These are phyloP conservation scores for Fusarium tjaetaba DNA, from an alignment of 2,329 filamentous ascomycete species.

Conservation along the genomic window DNA sequence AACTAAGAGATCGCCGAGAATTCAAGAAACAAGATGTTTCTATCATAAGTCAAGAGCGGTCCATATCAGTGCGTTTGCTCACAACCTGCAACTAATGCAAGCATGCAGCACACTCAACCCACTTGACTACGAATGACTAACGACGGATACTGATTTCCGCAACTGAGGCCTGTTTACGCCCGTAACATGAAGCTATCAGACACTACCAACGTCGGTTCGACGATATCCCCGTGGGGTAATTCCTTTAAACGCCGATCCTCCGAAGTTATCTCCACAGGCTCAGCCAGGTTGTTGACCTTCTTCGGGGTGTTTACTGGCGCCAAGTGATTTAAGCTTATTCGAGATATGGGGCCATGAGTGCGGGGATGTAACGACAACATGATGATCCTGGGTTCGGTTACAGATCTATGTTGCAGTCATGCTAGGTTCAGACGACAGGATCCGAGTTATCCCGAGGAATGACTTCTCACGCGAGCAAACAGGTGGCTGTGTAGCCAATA, in stretches of 20 bases:
- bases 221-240: constrained; percentile 29
- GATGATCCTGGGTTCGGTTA: neutral
- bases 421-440: neutral
- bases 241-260: constrained; percentile 32
- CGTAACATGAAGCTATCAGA: neutral
- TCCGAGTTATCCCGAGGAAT: constrained; percentile 22
- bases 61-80: too few relatives aligned
- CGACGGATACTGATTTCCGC: constrained; percentile 5
- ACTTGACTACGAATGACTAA: neutral
- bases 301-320: constrained; percentile 10
- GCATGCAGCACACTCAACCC: too few relatives aligned
- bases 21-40: too few relatives aligned
- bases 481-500: neutral
- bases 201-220: neutral
- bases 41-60: too few relatives aligned
- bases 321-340: constrained; percentile 24
- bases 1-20: too few relatives aligned
- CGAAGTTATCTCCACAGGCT: constrained; percentile 28
- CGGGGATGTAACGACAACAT: neutral
- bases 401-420: neutral
- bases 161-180: neutral
- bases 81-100: accelerated
- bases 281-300: neutral
- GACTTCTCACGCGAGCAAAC: neutral
- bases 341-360: neutral